These are phyloP conservation scores for Aspergillus sp. DNA, from an alignment of 2,329 filamentous ascomycete species.

Conservation along the genomic window DNA sequence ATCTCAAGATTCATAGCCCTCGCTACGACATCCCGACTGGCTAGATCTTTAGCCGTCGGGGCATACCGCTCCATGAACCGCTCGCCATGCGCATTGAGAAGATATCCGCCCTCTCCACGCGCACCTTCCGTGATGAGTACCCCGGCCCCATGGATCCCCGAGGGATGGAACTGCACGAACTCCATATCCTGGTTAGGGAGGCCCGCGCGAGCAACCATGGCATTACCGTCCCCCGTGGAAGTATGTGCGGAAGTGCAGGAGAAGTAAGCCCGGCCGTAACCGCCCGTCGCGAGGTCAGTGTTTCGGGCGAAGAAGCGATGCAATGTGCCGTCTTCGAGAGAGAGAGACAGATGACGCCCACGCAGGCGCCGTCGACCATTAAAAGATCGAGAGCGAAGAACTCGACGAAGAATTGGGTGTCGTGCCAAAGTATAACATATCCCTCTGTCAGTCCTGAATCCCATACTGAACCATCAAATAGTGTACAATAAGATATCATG, in stretches of 20 bases:
- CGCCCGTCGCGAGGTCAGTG: conserved; percentile 94
- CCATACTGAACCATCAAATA: too few species aligned
- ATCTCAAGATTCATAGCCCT: conserved; percentile 99
- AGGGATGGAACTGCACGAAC: conserved; percentile 99
- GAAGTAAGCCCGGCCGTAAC: conserved; percentile 98
- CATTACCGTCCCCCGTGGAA: conserved; percentile 98
- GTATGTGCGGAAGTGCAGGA: conserved; percentile 97
- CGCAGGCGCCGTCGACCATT: conserved; percentile 96
- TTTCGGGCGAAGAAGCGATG: conserved; percentile 96
- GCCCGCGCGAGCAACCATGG: conserved; percentile 97
- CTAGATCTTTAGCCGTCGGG: conserved; percentile 96
- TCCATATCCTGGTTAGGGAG: conserved; percentile 99
- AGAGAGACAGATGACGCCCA: conserved; percentile 95
- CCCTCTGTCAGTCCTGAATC: too few species aligned
- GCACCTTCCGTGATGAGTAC: conserved; percentile 98
- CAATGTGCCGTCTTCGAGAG: conserved; percentile 96
- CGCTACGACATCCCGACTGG: conserved; percentile 92
- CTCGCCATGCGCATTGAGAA: conserved; percentile 96
- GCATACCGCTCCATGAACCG: conserved; percentile 99
- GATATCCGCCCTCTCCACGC: conserved; percentile 96
- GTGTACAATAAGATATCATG: too few species aligned
- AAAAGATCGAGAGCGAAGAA: conserved; percentile 96
- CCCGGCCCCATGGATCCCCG: conserved; percentile 96
- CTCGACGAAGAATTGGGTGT: conserved; percentile 99
- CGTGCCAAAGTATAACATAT: conserved; percentile 67